Base-by-base conservation (phyloP, 495 filamentous ascomycete genomes). In the Niebla homalea region DNA sequence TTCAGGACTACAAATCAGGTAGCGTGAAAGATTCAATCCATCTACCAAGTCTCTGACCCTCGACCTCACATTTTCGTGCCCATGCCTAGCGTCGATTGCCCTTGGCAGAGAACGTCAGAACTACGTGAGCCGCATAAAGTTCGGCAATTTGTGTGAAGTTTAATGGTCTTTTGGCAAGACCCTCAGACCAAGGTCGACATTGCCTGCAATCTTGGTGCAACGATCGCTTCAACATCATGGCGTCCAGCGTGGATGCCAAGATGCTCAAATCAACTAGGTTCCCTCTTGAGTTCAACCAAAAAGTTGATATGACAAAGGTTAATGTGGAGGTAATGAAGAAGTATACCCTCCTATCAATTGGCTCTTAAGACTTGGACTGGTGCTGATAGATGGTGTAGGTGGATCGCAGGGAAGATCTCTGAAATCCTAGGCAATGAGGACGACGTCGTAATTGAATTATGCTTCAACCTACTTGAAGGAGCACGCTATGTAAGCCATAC, bases 301-400 rank as follows among this genome's bases (percentile, higher is more conserved):
- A 94, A 73, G 93, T 99, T 37, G 89, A 99, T 69, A 93, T 92
- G 82, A 77, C 78, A 51, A 99, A 97, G 70, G 87, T 97, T 62
- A 95, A 96, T 58, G 71, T 94, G 20, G 89, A 93, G 65, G 87
- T 97, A 50, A 90, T 97, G 80, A 96, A 96, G 74, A 93, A 88
- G 87, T 94, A 62, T 56, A 77, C 63, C 38, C n/a, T 25, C n/a
- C 15, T 11, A 14, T 35, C n/a, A 14, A 16, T 23, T 46, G 15
- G 20, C 18, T 12, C 25, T 18, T 10, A 1, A 3, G 26, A 16
- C 14, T 3, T 26, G 26, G 14, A 22, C 20, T 36, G n/a, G 18
- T 23, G n/a, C 36, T 55, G 10, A 54, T 29, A 20, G 7, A 38
- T 22, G 43, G 36, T 56, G 38, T 58, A 95, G 89, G 68, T 98